Conservation (phyloP, 352 stramenopile genomes). For the Phytopythium mirpurense region DNA sequence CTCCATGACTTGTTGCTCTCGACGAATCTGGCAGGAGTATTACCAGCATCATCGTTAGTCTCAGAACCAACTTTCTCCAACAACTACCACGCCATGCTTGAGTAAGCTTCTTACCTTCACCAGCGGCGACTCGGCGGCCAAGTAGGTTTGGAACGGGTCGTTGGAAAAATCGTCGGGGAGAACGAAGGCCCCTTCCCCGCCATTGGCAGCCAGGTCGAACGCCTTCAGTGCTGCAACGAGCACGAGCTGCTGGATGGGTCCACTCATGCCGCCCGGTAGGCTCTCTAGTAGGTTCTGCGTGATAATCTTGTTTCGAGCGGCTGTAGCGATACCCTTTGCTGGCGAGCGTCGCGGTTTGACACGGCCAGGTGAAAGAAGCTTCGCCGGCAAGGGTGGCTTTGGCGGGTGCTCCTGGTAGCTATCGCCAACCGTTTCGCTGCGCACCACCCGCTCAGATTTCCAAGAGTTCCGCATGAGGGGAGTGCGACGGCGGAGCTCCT, state of each 20-base stretch:
- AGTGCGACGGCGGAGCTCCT: constrained; percentile 31
- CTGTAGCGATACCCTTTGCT: no score
- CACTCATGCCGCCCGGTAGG: constrained; percentile 49
- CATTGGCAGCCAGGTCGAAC: constrained; percentile 29
- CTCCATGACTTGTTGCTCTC: constrained; percentile 45
- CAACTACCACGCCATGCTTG: background rate
- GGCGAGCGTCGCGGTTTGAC: background rate
- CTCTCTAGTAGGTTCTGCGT: constrained; percentile 45
- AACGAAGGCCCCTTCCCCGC: constrained; percentile 30
- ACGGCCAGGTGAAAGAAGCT: background rate
- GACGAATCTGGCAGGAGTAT: constrained; percentile 41
- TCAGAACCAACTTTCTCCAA: no score
- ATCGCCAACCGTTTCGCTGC: constrained; percentile 7
- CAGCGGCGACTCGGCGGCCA: constrained; percentile 22
- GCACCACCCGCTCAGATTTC: constrained; percentile 32
- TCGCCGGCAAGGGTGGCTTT: background rate
- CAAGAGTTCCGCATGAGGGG: constrained; percentile 55
- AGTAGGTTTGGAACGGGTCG: constrained; percentile 41
- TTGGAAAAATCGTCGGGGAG: constrained; percentile 21
- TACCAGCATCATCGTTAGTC: no score
- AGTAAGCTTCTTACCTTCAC: constrained; percentile 26
- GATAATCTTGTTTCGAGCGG: constrained; percentile 27
- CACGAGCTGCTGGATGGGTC: constrained; percentile 32
- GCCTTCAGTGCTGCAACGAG: constrained; percentile 41
- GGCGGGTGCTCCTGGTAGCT: background rate